Evolutionary conservation across 2,329 filamentous ascomycete species (phyloP), one percentile per base, ranked within the genome.

Genomic region (Ramularia endophylla): DNA sequence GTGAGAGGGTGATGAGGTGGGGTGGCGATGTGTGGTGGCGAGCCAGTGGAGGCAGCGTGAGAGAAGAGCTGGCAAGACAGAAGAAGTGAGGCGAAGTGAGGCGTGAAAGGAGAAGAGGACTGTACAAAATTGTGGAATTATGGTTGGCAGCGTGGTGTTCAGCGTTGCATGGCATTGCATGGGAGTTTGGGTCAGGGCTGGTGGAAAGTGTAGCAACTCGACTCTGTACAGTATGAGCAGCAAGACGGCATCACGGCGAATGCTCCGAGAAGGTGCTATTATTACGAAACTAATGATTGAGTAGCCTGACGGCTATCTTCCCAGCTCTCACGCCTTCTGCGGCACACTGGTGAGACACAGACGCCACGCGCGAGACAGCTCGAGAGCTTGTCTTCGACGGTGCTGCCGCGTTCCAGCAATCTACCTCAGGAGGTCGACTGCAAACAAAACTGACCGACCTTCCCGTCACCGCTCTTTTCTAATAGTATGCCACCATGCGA

Each of bases 1-100:
- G 81, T 3, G 92, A 97, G 71, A 77, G 92, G 38, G 66, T 88
- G 46, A 79, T 95, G 61, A 74, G 88, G 57, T 97, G 89, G 87
- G 84, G 88, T 37, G 88, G 86, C 8, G 90, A 97, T 65, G 77
- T 94, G 7, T 98, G 92, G 92, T 95, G 87, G 81, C 81, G 78
- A 53, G 88, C 88, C 0, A 86, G 80, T 40, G 89, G 89, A 0
- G 86, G 80, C 9, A 77, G 76, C 41, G 79, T 75, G 12, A 66
- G 75, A 44, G 71, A 75, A 53, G 57, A 70, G 47, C 41, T 63
- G 40, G 57, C 56, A 28, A 59, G 55, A 40, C 55, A 56, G 46
- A 50, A 56, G 39, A 44, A 35, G 27, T 22, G 15, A 31, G 16
- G 15, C 8, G 36, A n/a, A n/a, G n/a, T n/a, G 12, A 28, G 15